phyloP scores from a whole-genome alignment of 2,329 filamentous ascomycete species.

The Aspergillus udagawae region DNA sequence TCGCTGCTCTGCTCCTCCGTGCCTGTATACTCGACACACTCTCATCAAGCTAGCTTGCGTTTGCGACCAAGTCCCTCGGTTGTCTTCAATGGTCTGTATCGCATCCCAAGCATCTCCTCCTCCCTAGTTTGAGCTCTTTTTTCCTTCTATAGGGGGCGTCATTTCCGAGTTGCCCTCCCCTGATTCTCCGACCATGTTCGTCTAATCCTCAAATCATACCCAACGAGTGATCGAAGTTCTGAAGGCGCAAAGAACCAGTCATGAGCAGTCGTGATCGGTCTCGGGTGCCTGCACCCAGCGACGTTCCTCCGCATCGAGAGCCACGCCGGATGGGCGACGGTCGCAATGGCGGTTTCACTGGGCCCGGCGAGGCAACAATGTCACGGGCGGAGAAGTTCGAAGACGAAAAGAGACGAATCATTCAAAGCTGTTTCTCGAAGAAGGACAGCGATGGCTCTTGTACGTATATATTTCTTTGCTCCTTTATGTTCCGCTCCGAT shows the following conservation, averaged over 20 bases:
- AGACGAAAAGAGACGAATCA: slow-evolving; percentile 91
- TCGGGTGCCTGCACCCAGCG: slow-evolving; percentile 28
- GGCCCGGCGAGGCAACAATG: slow-evolving; percentile 28
- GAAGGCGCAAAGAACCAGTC: slow-evolving; percentile 16
- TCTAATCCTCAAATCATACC: slow-evolving; percentile 20
- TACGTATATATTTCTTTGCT: slow-evolving; percentile 47
- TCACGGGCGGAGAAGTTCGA: slow-evolving; percentile 79
- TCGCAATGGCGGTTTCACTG: slow-evolving; percentile 27
- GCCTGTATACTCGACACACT: slow-evolving; percentile 1
- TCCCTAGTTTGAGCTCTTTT: slow-evolving; percentile 3
- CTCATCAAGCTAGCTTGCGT: background rate
- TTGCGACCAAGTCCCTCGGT: background rate
- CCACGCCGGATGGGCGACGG: slow-evolving; percentile 30
- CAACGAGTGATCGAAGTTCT: slow-evolving; percentile 23
- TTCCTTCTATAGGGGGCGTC: slow-evolving; percentile 5
- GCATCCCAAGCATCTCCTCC: slow-evolving; percentile 5
- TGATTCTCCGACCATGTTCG: slow-evolving; percentile 29
- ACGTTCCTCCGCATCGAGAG: slow-evolving; percentile 27
- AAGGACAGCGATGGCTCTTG: slow-evolving; percentile 80
- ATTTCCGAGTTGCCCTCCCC: slow-evolving; percentile 13
- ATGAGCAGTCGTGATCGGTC: slow-evolving; percentile 37
- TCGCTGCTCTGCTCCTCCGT: slow-evolving; percentile 13
- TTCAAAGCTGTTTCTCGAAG: slow-evolving; percentile 91
- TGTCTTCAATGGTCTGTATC: background rate
- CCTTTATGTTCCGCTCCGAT: slow-evolving; percentile 10